Evolutionary conservation across 2,329 filamentous ascomycete genomes (phyloP), one percentile per base, ranked within the genome.

Genomic region (Calonectria henricotiae): DNA sequence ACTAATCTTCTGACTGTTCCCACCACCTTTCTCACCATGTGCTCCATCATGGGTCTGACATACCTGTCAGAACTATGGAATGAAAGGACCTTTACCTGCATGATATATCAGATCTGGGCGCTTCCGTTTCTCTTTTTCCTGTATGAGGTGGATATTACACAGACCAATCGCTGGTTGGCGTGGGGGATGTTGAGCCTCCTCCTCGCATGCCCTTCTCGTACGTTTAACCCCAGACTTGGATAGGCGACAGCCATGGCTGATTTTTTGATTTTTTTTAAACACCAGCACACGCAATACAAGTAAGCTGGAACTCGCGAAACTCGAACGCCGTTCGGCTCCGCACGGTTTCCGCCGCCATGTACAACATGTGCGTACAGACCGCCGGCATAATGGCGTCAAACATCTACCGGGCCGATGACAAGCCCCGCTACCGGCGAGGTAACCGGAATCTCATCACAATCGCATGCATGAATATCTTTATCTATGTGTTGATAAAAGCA

Each of bases 271-370:
- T 39, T n/a, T 32, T 47, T 49, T 12, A n/a, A 58, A n/a, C 25
- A 35, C 35, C 55, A 73, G 71, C 83, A 2, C 85, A 88, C 67
- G 83, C 86, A 0, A 85, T 88, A 43, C 84, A 86, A 71, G 85
- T 86, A 4, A 83, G 78, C 25, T 87, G 85, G 84, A 84, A 83
- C 72, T 85, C 83, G 1, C 83, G 88, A 61, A 93, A 92, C 76
- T 87, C 89, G 2, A 90, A 90, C 71, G 85, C 87, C 1, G 89
- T 93, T 11, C 85, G 90, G 12, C 89, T 88, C 6, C 83, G 90
- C 7, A 89, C 90, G 1, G 89, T 93, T 1, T 89, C 89, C 0
- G 87, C 89, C 0, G 90, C 89, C 0, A 77, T 87, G 49, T 75
- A 71, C n/a, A 80, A 75, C 65, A 84, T 86, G 80, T 80, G 82